phyloP scores from a whole-genome alignment of 2,329 filamentous ascomycete genomes.

The Talaromyces rugulosus region DNA sequence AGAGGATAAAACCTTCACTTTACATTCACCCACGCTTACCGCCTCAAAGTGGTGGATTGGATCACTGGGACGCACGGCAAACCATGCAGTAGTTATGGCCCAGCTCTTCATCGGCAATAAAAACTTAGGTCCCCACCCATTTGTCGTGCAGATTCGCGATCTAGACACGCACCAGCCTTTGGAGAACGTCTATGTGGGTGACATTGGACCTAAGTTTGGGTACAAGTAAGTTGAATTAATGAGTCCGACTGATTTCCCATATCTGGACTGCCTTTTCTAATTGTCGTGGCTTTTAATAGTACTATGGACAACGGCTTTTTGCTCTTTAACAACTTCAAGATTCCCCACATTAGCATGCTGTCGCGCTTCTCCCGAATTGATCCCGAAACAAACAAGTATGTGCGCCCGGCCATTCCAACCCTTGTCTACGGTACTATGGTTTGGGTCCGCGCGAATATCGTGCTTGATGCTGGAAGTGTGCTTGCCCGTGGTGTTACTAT shows the following conservation, averaged over 20 bases:
- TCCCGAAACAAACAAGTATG: background rate
- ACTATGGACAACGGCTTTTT: conserved; percentile 62
- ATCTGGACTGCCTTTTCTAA: conserved; percentile 50
- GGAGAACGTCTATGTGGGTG: conserved; percentile 67
- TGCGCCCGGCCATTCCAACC: background rate
- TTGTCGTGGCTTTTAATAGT: background rate
- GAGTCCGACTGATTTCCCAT: background rate
- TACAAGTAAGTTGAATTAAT: conserved; percentile 1
- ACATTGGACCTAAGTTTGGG: conserved; percentile 73
- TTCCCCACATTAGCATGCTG: conserved; percentile 71
- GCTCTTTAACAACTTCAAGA: conserved; percentile 70
- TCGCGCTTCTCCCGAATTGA: conserved; percentile 29
- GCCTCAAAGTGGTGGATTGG: conserved; percentile 85
- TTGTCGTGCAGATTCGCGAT: conserved; percentile 70
- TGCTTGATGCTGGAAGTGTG: conserved; percentile 4
- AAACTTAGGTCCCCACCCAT: conserved; percentile 69
- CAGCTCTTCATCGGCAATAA: conserved; percentile 68
- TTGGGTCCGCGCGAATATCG: conserved; percentile 8
- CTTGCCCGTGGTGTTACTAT: conserved; percentile 11
- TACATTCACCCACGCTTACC: conserved; percentile 70
- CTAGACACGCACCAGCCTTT: conserved; percentile 65
- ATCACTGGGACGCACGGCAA: conserved; percentile 69
- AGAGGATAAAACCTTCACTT: conserved; percentile 67
- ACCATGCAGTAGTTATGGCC: conserved; percentile 74
- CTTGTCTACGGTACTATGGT: conserved; percentile 11